phyloP scores from a whole-genome alignment of 352 stramenopile genomes.

The Globisporangium uncinulatum region DNA sequence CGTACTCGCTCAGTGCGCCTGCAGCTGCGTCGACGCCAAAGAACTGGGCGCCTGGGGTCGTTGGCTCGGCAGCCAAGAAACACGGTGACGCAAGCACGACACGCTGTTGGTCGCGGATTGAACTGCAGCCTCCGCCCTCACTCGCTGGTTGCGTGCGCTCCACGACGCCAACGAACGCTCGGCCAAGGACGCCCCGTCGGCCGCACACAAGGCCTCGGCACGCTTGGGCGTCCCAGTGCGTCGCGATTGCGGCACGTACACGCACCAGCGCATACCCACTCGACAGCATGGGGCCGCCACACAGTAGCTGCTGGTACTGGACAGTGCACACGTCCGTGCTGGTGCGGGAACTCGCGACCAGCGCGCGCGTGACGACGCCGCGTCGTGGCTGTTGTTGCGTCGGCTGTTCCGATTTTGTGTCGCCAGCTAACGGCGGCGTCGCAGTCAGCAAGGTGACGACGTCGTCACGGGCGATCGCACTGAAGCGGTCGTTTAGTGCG shows the following conservation, averaged over 20 bases:
- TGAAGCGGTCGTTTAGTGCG: slow-evolving; percentile 30
- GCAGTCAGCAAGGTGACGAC: slow-evolving; percentile 3
- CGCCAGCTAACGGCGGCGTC: background rate
- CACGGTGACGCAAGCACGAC: slow-evolving; percentile 21
- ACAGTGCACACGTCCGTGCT: slow-evolving; percentile 2
- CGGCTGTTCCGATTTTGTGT: background rate
- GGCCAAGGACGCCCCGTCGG: slow-evolving; percentile 36
- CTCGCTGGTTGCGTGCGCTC: slow-evolving; percentile 11
- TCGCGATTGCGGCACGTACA: slow-evolving; percentile 26
- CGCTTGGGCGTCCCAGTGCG: slow-evolving; percentile 24
- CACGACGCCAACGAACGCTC: slow-evolving; percentile 33
- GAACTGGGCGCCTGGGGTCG: background rate
- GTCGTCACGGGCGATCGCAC: slow-evolving; percentile 20
- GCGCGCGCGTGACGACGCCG: slow-evolving; percentile 18
- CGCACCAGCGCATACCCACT: slow-evolving; percentile 28
- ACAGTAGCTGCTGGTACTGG: slow-evolving; percentile 20
- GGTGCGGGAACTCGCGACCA: slow-evolving; percentile 26
- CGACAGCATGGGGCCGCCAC: slow-evolving; percentile 9
- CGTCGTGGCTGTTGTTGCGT: background rate
- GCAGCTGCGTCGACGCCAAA: slow-evolving; percentile 27
- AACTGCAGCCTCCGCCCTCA: background rate
- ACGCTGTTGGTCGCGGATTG: background rate
- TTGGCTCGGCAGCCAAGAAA: slow-evolving; percentile 2
- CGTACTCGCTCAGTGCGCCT: slow-evolving; percentile 34
- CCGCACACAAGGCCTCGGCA: slow-evolving; percentile 26